Evolutionary conservation across 768 basidiomycete species (phyloP).

Genomic region (Chiua virens): DNA sequence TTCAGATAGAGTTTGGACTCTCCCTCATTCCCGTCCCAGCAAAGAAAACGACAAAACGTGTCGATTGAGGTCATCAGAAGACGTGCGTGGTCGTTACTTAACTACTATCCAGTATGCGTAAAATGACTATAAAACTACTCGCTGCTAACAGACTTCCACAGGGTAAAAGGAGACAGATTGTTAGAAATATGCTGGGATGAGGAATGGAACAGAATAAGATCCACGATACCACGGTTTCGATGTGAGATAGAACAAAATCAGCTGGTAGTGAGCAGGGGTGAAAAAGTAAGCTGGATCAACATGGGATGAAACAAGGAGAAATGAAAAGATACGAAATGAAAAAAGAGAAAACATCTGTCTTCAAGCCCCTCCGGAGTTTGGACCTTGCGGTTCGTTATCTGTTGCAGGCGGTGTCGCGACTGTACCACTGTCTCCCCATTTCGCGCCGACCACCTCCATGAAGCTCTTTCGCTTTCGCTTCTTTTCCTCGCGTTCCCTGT

Average conservation of each 20-base stretch:
- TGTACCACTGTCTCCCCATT: conserved; percentile 23
- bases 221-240: conserved; percentile 15
- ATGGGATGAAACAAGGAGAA: neutral
- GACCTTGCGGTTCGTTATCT: conserved; percentile 14
- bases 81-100: conserved; percentile 24
- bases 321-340: conserved; percentile 10
- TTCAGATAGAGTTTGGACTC: neutral
- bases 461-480: conserved; percentile 64
- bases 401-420: conserved; percentile 37
- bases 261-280: neutral
- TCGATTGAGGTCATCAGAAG: conserved; percentile 19
- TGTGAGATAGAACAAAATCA: conserved; percentile 13
- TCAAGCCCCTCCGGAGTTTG: conserved; percentile 13
- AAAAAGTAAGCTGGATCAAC: conserved; percentile 2
- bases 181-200: conserved; percentile 14
- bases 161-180: conserved; percentile 4
- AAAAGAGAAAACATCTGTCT: conserved; percentile 1
- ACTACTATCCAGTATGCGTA: conserved; percentile 12
- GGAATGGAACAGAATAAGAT: conserved; percentile 10
- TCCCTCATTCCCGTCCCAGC: conserved; percentile 15
- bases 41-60: neutral
- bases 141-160: conserved; percentile 1
- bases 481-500: conserved; percentile 55
- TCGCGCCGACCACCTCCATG: conserved; percentile 39
- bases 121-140: conserved; percentile 20